Base-by-base conservation (phyloP, 1,139 yeast species). In the Diutina pseudorugosa region DNA sequence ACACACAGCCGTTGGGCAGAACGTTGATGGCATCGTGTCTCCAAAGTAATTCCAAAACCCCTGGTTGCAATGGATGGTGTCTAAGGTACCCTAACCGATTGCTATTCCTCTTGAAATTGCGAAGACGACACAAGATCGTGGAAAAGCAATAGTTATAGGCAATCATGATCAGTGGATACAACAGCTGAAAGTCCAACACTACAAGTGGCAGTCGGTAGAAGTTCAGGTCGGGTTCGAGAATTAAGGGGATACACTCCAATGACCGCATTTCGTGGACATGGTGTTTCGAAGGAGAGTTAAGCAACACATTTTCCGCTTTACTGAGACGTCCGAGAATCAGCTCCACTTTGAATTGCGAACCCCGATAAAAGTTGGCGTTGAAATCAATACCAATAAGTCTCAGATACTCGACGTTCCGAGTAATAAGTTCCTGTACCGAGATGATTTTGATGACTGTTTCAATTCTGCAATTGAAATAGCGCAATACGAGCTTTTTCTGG, bases 131-230 rank as follows among this genome's bases (percentile, higher is more conserved):
- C 2, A 93, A 59, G 53, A 91, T 70, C 0, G 98, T 93, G 0
- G 97, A 86, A 62, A 83, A 93, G 61, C 98, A 93, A 59, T 88
- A 85, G 61, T 93, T 93, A 64, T 87, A 88, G 0, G 97, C 98
- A 60, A 90, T 88, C 65, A 93, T 79, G 18, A 93, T 77, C 0
- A 98, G 90, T 0, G 98, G 98, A 61, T 93, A 93, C 53, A 93
- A 73, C 0, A 98, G 89, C 61, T 93, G 97, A 61, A 93, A 93
- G 65, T 93, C 98, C 30, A 93, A 68, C 0, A 93, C 98, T 12
- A 91, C 77, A 51, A 93, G 71, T 0, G 98, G 98, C 51, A 94
- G 85, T 55, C 88, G 89, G 65, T 90, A 93, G 59, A 84, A 87
- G 45, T 80, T 81, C 5, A 96, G 81, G 45, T 80, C 80, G 0